Evolutionary conservation across 805 yeast genomes (phyloP).

Genomic region (Lipomyces yamadae): DNA sequence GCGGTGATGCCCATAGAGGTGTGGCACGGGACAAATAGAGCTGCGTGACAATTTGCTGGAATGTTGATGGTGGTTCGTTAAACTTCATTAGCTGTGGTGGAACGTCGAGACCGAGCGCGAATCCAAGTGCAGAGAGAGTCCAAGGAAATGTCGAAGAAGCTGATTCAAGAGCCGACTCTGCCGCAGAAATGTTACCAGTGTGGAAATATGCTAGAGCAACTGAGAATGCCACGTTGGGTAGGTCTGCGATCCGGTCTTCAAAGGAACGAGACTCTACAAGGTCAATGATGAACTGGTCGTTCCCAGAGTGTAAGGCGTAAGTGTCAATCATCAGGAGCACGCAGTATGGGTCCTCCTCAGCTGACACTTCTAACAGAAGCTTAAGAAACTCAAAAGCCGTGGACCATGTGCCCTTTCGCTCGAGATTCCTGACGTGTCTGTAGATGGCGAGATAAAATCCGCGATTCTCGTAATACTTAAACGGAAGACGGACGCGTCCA

Average conservation of each 20-base stretch:
- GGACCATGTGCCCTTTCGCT: conserved; percentile 74
- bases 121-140: conserved; percentile 58
- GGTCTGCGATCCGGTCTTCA: conserved; percentile 67
- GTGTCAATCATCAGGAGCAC: conserved; percentile 81
- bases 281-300: conserved; percentile 64
- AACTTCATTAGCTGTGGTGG: conserved; percentile 26
- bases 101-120: conserved; percentile 47
- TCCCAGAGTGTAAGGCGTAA: conserved; percentile 70
- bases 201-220: conserved; percentile 62
- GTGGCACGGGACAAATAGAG: conserved; percentile 38
- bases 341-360: conserved; percentile 82
- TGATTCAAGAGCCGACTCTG: conserved; percentile 52
- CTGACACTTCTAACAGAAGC: conserved; percentile 63
- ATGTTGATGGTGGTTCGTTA: conserved; percentile 30
- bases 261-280: conserved; percentile 60
- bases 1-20: conserved; percentile 37
- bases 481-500: conserved; percentile 69
- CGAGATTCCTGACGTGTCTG: conserved; percentile 69
- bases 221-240: conserved; percentile 74
- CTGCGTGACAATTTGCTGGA: conserved; percentile 35
- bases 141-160: conserved; percentile 66
- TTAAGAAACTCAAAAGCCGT: conserved; percentile 82
- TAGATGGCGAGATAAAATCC: conserved; percentile 76
- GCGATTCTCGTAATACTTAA: conserved; percentile 72
- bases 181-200: conserved; percentile 49